Evolutionary conservation across 495 filamentous ascomycete genomes (phyloP), one percentile per base, ranked within the genome.

Genomic region (Trichoderma virens): DNA sequence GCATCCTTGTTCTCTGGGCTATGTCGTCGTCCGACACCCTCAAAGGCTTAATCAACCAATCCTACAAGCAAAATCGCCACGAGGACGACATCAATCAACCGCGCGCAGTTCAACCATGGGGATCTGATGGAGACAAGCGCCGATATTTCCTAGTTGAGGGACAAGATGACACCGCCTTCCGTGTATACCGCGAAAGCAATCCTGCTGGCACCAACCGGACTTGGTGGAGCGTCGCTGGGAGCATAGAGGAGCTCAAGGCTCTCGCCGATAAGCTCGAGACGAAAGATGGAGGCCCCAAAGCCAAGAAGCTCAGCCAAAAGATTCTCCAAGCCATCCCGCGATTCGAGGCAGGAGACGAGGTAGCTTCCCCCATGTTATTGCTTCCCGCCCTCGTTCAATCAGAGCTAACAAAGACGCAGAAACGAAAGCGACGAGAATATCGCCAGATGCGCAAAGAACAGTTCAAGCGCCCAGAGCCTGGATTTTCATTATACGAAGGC

Each of bases 281-380:
- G 9, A 79, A 85, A 32, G 93, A 98, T 64, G 90, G 88, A 63
- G 89, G 86, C 8, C 89, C 87, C 56, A 88, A 91, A 70, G 90
- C 92, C 1, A 85, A 86, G 67, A 81, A 84, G 34, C 80, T 98
- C 30, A 87, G 89, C 64, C 85, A 88, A 64, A 87, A 83, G 70
- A 97, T 98, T 65, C 71, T 78, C n/a, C 80, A 81, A 67, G 91
- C 91, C 6, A 88, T 98, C 54, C 91, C 93, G 34, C 86, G 91
- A n/a, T 97, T 98, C 69, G 94, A 98, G 72, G 90, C 90, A 28
- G 90, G 90, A 31, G 93, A 98, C 76, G 91, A 95, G 76, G 90
- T 91, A 82, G 67, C n/a, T 80, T 74, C 27, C 14, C 9, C 59
- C 59, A 16, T 61, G 14, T 3, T 9, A 30, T 23, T 23, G 28